phyloP scores from a whole-genome alignment of 2,329 filamentous ascomycete species.

The Xylaria sp. region DNA sequence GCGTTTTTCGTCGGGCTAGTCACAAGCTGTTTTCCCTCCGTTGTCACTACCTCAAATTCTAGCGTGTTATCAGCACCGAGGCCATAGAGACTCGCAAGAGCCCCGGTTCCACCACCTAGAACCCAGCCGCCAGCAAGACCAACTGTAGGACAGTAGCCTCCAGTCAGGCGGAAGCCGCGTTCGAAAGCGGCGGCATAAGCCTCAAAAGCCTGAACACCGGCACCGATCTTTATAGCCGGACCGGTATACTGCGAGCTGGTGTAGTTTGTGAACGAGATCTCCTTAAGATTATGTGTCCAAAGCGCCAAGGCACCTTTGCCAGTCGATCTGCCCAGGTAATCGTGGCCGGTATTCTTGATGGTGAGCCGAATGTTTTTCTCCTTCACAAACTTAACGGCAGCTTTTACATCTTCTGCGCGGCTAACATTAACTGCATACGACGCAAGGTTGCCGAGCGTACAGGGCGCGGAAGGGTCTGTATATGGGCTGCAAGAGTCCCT shows the following conservation, averaged over 20 bases:
- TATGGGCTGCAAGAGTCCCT: background rate
- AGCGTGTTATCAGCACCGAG: slow-evolving; percentile 56
- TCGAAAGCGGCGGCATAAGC: slow-evolving; percentile 44
- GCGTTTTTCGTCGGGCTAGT: slow-evolving; percentile 44
- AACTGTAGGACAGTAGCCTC: slow-evolving; percentile 54
- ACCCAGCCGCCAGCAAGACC: slow-evolving; percentile 55
- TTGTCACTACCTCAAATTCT: slow-evolving; percentile 53
- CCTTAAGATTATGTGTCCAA: slow-evolving; percentile 42
- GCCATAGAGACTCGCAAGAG: slow-evolving; percentile 52
- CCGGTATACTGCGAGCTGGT: slow-evolving; percentile 31
- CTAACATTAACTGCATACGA: too few relatives aligned
- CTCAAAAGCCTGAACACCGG: slow-evolving; percentile 43
- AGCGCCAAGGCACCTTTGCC: slow-evolving; percentile 40
- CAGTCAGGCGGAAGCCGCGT: slow-evolving; percentile 49
- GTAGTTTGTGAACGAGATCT: slow-evolving; percentile 34
- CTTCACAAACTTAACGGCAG: slow-evolving; percentile 24
- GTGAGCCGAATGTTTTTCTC: slow-evolving; percentile 26
- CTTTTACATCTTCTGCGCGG: background rate
- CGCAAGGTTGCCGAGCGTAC: slow-evolving; percentile 20
- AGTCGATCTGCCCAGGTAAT: slow-evolving; percentile 42
- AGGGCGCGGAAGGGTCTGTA: background rate
- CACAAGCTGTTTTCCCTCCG: slow-evolving; percentile 51
- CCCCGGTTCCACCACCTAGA: slow-evolving; percentile 59
- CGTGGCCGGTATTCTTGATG: slow-evolving; percentile 34
- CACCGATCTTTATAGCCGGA: slow-evolving; percentile 29